Evolutionary conservation across 805 yeast genomes (phyloP).

Genomic region (Cyberlindnera mycetangii): DNA sequence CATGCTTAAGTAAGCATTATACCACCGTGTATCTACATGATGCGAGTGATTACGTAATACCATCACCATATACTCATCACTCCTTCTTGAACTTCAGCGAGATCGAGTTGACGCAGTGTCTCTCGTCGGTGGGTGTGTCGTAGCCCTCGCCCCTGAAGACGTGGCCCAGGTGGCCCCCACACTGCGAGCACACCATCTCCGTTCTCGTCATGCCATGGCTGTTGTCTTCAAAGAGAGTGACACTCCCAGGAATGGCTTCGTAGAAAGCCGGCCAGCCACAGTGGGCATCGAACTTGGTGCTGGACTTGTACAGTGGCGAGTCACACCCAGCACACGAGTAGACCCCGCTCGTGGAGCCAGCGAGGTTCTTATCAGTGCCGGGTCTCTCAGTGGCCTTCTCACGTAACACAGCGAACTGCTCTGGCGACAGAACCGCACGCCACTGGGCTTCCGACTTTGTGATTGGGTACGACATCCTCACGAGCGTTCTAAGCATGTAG

Average conservation of each 20-base stretch:
- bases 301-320: constrained; percentile 72
- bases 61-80: not conserved
- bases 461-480: constrained; percentile 18
- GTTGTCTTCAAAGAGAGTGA: constrained; percentile 56
- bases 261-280: constrained; percentile 99
- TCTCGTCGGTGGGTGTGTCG: constrained; percentile 73
- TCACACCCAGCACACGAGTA: constrained; percentile 87
- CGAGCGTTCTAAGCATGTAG: constrained; percentile 5
- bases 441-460: constrained; percentile 56
- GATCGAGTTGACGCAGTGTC: constrained; percentile 93
- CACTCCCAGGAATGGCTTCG: constrained; percentile 81
- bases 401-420: constrained; percentile 75
- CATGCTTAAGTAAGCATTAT: too few species aligned
- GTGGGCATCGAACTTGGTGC: constrained; percentile 81
- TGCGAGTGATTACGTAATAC: not conserved
- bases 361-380: constrained; percentile 38
- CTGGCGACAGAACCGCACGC: constrained; percentile 73
- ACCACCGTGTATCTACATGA: not conserved
- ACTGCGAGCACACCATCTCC: constrained; percentile 83
- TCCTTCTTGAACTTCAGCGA: constrained; percentile 57
- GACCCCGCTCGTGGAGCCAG: constrained; percentile 51
- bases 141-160: constrained; percentile 93
- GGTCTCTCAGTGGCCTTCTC: constrained; percentile 51
- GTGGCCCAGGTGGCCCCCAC: constrained; percentile 97
- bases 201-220: constrained; percentile 77